phyloP scores from a whole-genome alignment of 768 basidiomycete species.

The Pleurotus cornucopiae region DNA sequence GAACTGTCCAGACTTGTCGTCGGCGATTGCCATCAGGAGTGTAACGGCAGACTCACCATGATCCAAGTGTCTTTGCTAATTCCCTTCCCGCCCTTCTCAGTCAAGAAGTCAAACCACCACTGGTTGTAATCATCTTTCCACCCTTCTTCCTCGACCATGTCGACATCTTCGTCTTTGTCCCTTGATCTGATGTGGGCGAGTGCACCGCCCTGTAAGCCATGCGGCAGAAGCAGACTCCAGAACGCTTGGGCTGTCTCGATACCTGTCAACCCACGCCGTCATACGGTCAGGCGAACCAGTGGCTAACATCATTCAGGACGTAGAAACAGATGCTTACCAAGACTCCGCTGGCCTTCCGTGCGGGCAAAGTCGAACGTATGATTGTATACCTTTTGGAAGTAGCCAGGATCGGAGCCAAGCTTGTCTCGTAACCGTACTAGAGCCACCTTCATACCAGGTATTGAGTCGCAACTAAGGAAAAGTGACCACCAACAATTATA shows the following conservation, averaged over 20 bases:
- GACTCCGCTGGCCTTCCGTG: conserved; percentile 71
- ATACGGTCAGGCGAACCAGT: neutral
- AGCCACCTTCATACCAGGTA: conserved; percentile 53
- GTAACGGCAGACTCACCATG: conserved; percentile 52
- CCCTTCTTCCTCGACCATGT: conserved; percentile 46
- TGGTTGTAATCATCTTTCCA: conserved; percentile 61
- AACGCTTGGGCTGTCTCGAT: conserved; percentile 72
- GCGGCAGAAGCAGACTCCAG: conserved; percentile 74
- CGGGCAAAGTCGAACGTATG: conserved; percentile 81
- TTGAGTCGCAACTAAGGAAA: conserved; percentile 54
- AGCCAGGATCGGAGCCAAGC: conserved; percentile 59
- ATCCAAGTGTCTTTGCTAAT: conserved; percentile 88
- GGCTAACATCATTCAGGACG: neutral
- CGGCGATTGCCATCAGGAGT: too few relatives aligned
- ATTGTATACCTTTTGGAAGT: conserved; percentile 77
- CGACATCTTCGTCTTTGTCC: conserved; percentile 41
- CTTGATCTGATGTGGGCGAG: conserved; percentile 36
- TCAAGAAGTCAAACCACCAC: conserved; percentile 81
- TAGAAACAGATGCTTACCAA: conserved; percentile 43
- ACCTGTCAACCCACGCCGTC: conserved; percentile 28
- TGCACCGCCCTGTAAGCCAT: conserved; percentile 66
- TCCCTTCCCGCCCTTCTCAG: conserved; percentile 61
- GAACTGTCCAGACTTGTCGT: conserved; percentile 42
- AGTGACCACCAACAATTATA: too few relatives aligned
- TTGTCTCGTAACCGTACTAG: conserved; percentile 53